Evolutionary conservation across 1,139 yeast species (phyloP).

Genomic region (Nakaseomyces nivariensis): DNA sequence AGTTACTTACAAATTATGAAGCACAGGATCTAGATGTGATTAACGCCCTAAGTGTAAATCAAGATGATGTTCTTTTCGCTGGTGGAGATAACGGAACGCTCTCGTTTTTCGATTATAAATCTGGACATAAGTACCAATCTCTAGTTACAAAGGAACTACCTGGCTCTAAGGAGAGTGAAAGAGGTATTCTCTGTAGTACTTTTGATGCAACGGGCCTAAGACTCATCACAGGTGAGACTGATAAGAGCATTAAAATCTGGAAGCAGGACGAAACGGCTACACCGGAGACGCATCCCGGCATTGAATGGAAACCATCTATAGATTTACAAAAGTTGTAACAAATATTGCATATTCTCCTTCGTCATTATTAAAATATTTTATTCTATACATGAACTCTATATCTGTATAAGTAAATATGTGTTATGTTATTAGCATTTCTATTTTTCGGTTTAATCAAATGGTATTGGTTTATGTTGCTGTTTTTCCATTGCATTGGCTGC

Average conservation of each 20-base stretch:
- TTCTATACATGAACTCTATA: neutral
- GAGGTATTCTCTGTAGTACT: constrained; percentile 59
- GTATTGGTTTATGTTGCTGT: constrained; percentile 41
- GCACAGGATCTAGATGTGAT: constrained; percentile 46
- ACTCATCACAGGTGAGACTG: constrained; percentile 79
- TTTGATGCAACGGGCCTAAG: constrained; percentile 79
- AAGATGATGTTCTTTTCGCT: constrained; percentile 60
- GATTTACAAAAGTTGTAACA: constrained; percentile 13
- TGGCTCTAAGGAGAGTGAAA: constrained; percentile 59
- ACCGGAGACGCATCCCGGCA: constrained; percentile 38
- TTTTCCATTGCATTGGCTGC: constrained; percentile 64
- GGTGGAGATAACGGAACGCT: constrained; percentile 81
- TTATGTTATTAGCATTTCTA: no score
- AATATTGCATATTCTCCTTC: neutral
- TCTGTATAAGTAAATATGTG: neutral
- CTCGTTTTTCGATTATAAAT: constrained; percentile 68
- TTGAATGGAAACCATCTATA: constrained; percentile 37
- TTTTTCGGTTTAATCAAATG: constrained; percentile 49
- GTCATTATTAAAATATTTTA: neutral
- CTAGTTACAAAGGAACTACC: constrained; percentile 48
- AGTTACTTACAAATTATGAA: constrained; percentile 46
- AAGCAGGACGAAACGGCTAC: constrained; percentile 43
- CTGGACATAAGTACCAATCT: constrained; percentile 55
- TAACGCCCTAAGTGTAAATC: constrained; percentile 59
- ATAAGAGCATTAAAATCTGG: constrained; percentile 85